Conservation (phyloP, 495 filamentous ascomycete genomes). For the Penicillium turbatum region DNA sequence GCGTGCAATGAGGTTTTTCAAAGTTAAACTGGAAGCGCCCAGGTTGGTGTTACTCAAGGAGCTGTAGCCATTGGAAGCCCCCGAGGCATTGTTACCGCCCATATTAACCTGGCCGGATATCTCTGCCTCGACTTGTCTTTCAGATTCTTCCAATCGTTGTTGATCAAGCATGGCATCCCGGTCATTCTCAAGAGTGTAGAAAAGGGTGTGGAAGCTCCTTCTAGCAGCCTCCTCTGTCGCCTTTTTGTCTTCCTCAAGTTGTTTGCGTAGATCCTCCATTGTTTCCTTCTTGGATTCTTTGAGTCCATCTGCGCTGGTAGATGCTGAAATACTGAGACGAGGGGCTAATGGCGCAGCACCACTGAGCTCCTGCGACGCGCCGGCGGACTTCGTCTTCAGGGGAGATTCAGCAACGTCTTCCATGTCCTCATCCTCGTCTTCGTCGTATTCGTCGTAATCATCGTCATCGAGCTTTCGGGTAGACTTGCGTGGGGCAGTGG, state of each 20-base stretch:
- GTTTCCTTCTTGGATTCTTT: conserved; percentile 56
- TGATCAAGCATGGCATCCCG: conserved; percentile 95
- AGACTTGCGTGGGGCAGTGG: conserved; percentile 52
- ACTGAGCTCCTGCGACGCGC: conserved; percentile 36
- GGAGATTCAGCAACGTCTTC: conserved; percentile 50
- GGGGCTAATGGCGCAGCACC: conserved; percentile 27
- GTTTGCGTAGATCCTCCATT: conserved; percentile 84
- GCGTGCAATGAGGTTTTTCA: conserved; percentile 92
- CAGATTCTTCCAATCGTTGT: conserved; percentile 91
- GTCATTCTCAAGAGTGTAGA: conserved; percentile 94
- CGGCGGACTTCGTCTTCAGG: conserved; percentile 55
- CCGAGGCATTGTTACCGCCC: conserved; percentile 43
- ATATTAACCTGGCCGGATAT: conserved; percentile 64
- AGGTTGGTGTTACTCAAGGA: conserved; percentile 90
- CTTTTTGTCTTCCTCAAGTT: conserved; percentile 89
- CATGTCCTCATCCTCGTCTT: conserved; percentile 74
- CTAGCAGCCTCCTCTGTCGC: conserved; percentile 87
- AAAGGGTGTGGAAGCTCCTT: conserved; percentile 82
- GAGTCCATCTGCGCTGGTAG: conserved; percentile 25
- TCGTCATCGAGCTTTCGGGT: conserved; percentile 76
- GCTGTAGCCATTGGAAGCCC: conserved; percentile 60
- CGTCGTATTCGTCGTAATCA: conserved; percentile 77
- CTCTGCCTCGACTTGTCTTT: conserved; percentile 92
- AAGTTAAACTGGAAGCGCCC: conserved; percentile 90
- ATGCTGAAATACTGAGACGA: conserved; percentile 27